Evolutionary conservation across 2,329 filamentous ascomycete genomes (phyloP).

Genomic region (Dactylellina leptospora): DNA sequence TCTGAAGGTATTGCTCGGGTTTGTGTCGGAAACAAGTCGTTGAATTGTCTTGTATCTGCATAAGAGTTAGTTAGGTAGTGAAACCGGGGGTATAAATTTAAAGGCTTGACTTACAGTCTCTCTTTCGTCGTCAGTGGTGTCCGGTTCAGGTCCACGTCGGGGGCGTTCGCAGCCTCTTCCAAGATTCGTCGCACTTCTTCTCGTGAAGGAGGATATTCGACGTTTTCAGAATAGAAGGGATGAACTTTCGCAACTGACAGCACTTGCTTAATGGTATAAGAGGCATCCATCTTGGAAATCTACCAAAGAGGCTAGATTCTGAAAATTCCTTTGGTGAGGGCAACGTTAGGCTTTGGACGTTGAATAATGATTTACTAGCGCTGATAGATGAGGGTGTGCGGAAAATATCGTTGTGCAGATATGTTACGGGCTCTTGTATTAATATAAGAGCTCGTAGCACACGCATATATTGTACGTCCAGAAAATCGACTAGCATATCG

Average conservation of each 20-base stretch:
- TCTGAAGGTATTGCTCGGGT: slow-evolving; percentile 58
- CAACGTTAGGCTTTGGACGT: too few relatives aligned
- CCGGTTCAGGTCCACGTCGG: neutral
- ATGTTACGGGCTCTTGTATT: too few relatives aligned
- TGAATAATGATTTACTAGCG: too few relatives aligned
- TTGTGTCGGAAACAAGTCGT: slow-evolving; percentile 59
- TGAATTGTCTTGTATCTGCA: slow-evolving; percentile 59
- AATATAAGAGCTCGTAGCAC: too few relatives aligned
- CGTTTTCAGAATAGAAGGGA: slow-evolving; percentile 33
- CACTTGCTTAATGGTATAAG: slow-evolving; percentile 43
- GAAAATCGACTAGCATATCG: too few relatives aligned
- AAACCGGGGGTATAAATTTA: slow-evolving; percentile 4
- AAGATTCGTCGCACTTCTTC: slow-evolving; percentile 15
- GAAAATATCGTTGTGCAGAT: too few relatives aligned
- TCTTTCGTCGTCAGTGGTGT: slow-evolving; percentile 5
- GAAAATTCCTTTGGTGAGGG: too few relatives aligned
- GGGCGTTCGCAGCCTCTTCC: slow-evolving; percentile 1
- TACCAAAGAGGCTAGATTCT: too few relatives aligned
- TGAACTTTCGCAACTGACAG: slow-evolving; percentile 43
- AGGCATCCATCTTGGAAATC: slow-evolving; percentile 11
- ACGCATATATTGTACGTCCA: too few relatives aligned
- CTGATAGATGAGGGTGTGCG: too few relatives aligned
- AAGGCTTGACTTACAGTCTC: slow-evolving; percentile 11
- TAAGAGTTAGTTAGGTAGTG: neutral
- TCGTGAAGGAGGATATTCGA: slow-evolving; percentile 8